These are phyloP conservation scores for Thelephora ganbajun DNA, from an alignment of 768 basidiomycete genomes.

Conservation along the genomic window DNA sequence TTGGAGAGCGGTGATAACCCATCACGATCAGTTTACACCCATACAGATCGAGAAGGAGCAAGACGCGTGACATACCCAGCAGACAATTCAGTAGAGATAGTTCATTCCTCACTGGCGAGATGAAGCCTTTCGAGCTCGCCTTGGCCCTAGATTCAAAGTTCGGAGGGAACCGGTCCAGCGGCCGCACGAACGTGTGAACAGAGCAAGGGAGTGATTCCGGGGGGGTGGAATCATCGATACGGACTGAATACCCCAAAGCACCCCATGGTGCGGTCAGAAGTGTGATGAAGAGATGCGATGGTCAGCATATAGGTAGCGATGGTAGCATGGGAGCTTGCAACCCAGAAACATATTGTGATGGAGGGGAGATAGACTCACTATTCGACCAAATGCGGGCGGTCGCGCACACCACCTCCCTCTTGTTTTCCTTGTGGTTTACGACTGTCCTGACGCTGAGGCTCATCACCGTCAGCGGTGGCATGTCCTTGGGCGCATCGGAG, in stretches of 20 bases:
- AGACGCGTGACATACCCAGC: constrained; percentile 39
- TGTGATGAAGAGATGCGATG: no score
- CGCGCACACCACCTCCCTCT: constrained; percentile 82
- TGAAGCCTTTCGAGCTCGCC: constrained; percentile 47
- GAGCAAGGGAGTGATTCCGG: constrained; percentile 75
- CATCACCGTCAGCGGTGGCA: constrained; percentile 83
- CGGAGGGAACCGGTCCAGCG: constrained; percentile 74
- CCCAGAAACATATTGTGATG: not conserved
- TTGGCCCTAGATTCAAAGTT: constrained; percentile 66
- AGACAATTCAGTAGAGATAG: constrained; percentile 73
- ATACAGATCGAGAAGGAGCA: not conserved
- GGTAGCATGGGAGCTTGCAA: not conserved
- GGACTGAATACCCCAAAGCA: constrained; percentile 31
- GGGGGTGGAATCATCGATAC: constrained; percentile 84
- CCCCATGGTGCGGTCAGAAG: no score
- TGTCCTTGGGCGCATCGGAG: constrained; percentile 52
- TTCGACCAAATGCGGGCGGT: constrained; percentile 76
- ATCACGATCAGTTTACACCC: constrained; percentile 1
- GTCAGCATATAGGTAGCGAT: no score
- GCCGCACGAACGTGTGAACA: constrained; percentile 81
- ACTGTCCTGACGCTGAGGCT: constrained; percentile 81
- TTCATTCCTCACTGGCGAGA: constrained; percentile 70
- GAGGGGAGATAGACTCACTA: constrained; percentile 23
- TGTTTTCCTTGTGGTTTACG: constrained; percentile 88
- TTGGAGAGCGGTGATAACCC: not conserved